Evolutionary conservation across 148 eudicot genomes (phyloP), one percentile per base, ranked within the genome.

Genomic region (Dysphania ambrosioides): DNA sequence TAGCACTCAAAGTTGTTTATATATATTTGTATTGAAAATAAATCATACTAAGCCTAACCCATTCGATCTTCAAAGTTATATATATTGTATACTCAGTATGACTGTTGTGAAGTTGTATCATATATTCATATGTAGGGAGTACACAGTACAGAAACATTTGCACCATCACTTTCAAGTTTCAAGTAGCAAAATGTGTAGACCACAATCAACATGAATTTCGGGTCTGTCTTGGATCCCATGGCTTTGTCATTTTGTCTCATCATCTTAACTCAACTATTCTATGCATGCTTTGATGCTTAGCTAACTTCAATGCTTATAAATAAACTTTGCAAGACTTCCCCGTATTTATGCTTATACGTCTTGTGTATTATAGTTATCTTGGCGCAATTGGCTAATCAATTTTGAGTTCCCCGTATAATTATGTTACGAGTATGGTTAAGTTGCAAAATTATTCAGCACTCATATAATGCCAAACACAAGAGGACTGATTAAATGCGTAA

Each of bases 261-360:
- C 53, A 47, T 4, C 53, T 13, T 13, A 11, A 42, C 47, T 10
- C 13, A 42, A 42, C 13, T 13, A 21, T 47, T 47, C 53, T 21
- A 47, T 47, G 16, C 53, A 47, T 47, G 58, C 60, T 27, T n/a
- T n/a, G n/a, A 30, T 61, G 55, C 56, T 73, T 73, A 29, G 59
- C 30, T 73, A 40, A 60, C 21, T 61, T 53, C 6, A 42, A 4
- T 42, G 16, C 12, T n/a, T n/a, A n/a, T n/a, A n/a, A n/a, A n/a
- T n/a, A n/a, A n/a, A n/a, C n/a, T n/a, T n/a, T n/a, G n/a, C n/a
- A n/a, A n/a, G n/a, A n/a, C n/a, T n/a, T n/a, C n/a, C n/a, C n/a
- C n/a, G n/a, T n/a, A n/a, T n/a, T n/a, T n/a, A n/a, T n/a, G n/a
- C n/a, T n/a, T n/a, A n/a, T n/a, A n/a, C n/a, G n/a, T n/a, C 40